These are phyloP conservation scores for Cymodocea nodosa DNA, from an alignment of 116 monocot genomes.

Conservation along the genomic window DNA sequence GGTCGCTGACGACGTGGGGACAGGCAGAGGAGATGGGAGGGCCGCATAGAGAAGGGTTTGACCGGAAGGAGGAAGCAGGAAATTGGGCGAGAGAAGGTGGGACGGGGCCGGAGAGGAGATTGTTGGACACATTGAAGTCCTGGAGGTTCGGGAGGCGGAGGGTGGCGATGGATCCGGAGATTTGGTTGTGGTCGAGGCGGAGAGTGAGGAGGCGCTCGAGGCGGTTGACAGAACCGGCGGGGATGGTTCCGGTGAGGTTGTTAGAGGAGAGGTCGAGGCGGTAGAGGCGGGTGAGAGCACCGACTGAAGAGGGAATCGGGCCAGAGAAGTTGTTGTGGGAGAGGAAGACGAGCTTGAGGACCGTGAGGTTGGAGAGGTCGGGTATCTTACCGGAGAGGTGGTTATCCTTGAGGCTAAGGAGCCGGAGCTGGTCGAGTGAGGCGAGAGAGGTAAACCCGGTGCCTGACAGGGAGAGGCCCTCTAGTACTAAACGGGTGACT, in stretches of 20 bases:
- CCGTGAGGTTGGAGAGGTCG: slow-evolving; percentile 32
- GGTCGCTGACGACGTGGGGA: slow-evolving; percentile 15
- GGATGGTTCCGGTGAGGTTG: slow-evolving; percentile 45
- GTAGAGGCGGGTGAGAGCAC: slow-evolving; percentile 33
- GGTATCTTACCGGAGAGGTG: slow-evolving; percentile 53
- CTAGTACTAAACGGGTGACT: slow-evolving; percentile 55
- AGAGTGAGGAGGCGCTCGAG: slow-evolving; percentile 47
- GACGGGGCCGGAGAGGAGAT: slow-evolving; percentile 42
- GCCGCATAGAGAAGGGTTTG: slow-evolving; percentile 61
- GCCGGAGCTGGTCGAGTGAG: slow-evolving; percentile 52
- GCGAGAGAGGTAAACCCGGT: slow-evolving; percentile 14
- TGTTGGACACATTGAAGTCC: slow-evolving; percentile 58
- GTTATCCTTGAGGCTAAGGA: slow-evolving; percentile 74
- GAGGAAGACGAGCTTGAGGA: slow-evolving; percentile 63
- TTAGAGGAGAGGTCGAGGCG: slow-evolving; percentile 64
- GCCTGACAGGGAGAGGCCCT: slow-evolving; percentile 47
- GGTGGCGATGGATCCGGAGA: slow-evolving; percentile 42
- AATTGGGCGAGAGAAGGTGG: slow-evolving; percentile 39
- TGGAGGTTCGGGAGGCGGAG: slow-evolving; percentile 39
- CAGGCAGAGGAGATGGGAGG: slow-evolving; percentile 36
- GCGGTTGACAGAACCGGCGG: slow-evolving; percentile 20
- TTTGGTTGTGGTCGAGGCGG: slow-evolving; percentile 46
- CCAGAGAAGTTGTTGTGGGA: slow-evolving; percentile 62
- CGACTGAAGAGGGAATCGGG: slow-evolving; percentile 31
- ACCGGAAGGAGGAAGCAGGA: slow-evolving; percentile 36